Conservation (phyloP, 1,139 yeast species). For the Suhomyces coccinellae region DNA sequence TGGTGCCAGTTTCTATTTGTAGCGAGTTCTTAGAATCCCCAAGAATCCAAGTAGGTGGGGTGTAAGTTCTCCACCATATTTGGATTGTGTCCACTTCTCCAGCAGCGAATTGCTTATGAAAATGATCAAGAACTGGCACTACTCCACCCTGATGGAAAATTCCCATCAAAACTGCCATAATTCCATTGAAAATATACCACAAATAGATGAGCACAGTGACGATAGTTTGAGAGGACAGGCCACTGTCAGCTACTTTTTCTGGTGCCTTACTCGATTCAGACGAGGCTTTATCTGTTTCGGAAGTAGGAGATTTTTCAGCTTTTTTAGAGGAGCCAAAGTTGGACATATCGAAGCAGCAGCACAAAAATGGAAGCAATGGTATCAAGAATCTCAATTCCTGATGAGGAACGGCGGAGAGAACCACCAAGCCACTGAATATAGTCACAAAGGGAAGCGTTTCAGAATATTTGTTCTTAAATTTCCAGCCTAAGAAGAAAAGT, state of each 20-base stretch:
- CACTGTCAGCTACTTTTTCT: slow-evolving; percentile 1
- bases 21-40: slow-evolving; percentile 34
- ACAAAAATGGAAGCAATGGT: slow-evolving; percentile 73
- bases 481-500: slow-evolving; percentile 44
- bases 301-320: slow-evolving; percentile 6
- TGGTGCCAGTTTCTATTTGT: slow-evolving; percentile 22
- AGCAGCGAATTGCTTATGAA: slow-evolving; percentile 21
- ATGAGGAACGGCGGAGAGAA: slow-evolving; percentile 77
- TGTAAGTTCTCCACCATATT: slow-evolving; percentile 92
- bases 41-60: slow-evolving; percentile 89
- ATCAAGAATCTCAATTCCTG: slow-evolving; percentile 85
- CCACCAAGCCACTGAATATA: slow-evolving; percentile 57
- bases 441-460: slow-evolving; percentile 57
- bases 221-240: slow-evolving; percentile 5
- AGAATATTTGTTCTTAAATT: slow-evolving; percentile 33
- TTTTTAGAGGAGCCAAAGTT: slow-evolving; percentile 11
- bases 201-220: slow-evolving; percentile 28
- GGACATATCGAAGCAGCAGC: slow-evolving; percentile 58
- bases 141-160: slow-evolving; percentile 89
- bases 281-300: background rate
- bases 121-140: slow-evolving; percentile 56
- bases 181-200: slow-evolving; percentile 69
- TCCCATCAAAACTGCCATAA: slow-evolving; percentile 71
- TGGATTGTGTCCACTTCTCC: slow-evolving; percentile 32
- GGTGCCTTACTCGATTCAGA: too few relatives aligned